Conservation (phyloP, 208 protist species). For the Acanthamoeba castellanii region DNA sequence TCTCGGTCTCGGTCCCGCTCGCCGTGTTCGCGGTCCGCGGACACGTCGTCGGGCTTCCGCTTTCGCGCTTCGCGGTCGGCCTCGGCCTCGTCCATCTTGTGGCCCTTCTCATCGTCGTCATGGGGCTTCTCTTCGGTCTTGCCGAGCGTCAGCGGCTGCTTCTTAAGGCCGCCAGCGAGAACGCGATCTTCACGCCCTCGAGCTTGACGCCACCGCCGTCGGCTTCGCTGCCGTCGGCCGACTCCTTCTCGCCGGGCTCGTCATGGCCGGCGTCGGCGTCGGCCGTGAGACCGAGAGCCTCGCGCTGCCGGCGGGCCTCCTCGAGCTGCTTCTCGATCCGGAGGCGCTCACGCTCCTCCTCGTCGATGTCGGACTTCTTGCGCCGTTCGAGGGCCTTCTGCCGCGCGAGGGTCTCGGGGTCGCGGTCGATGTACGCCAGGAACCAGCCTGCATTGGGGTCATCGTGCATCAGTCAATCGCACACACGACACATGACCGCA, state of each 20-base stretch:
- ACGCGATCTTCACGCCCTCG: slow-evolving; percentile 52
- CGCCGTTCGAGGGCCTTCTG: slow-evolving; percentile 75
- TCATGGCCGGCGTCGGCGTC: not conserved
- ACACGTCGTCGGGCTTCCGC: not conserved
- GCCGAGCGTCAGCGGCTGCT: not conserved
- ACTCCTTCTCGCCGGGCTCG: slow-evolving; percentile 3
- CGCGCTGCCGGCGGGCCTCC: slow-evolving; percentile 21
- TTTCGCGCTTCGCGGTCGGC: not conserved
- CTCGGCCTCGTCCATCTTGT: not conserved
- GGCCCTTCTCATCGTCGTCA: slow-evolving; percentile 2
- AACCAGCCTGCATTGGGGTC: slow-evolving; percentile 85
- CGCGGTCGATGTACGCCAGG: slow-evolving; percentile 90
- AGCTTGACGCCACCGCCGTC: not conserved
- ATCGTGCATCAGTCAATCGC: not conserved
- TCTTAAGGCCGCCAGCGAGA: slow-evolving; percentile 11
- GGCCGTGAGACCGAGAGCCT: not conserved
- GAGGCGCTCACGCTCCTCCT: slow-evolving; percentile 80
- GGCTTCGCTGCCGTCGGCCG: not conserved
- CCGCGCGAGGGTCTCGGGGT: slow-evolving; percentile 82
- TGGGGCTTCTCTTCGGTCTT: not conserved
- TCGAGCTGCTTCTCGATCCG: slow-evolving; percentile 77
- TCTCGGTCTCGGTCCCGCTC: not conserved
- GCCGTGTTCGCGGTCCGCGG: not conserved
- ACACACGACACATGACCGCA: not conserved
- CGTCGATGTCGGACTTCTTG: slow-evolving; percentile 78